Evolutionary conservation across 2,329 filamentous ascomycete genomes (phyloP).

Genomic region (Scedosporium dehoogii): DNA sequence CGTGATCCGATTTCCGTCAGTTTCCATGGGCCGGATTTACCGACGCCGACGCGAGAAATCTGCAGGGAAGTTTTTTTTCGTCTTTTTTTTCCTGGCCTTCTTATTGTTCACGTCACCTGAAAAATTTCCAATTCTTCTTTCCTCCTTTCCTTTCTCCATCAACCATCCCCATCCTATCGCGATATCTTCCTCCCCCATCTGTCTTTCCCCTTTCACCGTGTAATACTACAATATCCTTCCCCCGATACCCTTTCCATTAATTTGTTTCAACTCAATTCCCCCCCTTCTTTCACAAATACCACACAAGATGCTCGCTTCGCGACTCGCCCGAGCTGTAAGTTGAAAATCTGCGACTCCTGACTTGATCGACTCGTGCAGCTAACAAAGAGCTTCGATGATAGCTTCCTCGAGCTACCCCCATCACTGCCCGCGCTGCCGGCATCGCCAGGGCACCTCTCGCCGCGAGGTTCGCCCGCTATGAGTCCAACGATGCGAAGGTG

Average conservation of each 20-base stretch:
- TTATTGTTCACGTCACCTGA: slow-evolving; percentile 5
- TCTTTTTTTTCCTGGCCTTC: not conserved
- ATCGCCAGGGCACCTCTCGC: slow-evolving; percentile 60
- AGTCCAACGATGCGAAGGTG: slow-evolving; percentile 64
- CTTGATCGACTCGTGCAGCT: slow-evolving; percentile 10
- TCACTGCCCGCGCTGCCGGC: slow-evolving; percentile 57
- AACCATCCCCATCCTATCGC: slow-evolving; percentile 13
- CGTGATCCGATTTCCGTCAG: slow-evolving; percentile 5
- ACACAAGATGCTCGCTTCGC: slow-evolving; percentile 60
- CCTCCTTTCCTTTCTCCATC: slow-evolving; percentile 15
- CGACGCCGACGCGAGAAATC: not conserved
- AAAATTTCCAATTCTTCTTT: slow-evolving; percentile 10
- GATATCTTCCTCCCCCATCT: slow-evolving; percentile 16
- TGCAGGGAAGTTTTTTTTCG: slow-evolving; percentile 5
- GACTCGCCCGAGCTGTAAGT: slow-evolving; percentile 68
- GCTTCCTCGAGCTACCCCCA: slow-evolving; percentile 68
- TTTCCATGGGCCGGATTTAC: slow-evolving; percentile 7
- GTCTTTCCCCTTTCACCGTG: slow-evolving; percentile 22
- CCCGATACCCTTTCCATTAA: slow-evolving; percentile 13
- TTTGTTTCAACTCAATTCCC: slow-evolving; percentile 25
- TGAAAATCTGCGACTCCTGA: not conserved
- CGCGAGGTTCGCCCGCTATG: slow-evolving; percentile 68
- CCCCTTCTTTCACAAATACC: slow-evolving; percentile 19
- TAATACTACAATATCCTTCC: slow-evolving; percentile 11
- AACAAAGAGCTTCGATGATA: slow-evolving; percentile 24